Base-by-base conservation (phyloP, 129 eudicot genomes). In the Dittrichia graveolens region DNA sequence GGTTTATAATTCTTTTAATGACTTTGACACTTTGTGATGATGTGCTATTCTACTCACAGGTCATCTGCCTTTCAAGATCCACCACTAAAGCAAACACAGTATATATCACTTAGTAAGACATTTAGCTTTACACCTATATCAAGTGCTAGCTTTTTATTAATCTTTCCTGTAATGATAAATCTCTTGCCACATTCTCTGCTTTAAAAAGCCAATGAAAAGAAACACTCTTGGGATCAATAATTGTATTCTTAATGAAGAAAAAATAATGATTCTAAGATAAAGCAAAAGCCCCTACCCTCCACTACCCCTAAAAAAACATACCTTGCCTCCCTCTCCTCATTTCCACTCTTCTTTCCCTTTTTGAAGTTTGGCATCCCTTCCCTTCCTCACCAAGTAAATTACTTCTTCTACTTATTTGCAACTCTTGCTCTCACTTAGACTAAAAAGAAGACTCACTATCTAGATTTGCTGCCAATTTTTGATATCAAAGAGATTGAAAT, bases 191-290 rank as follows among this genome's bases (percentile, higher is more conserved):
- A 57, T 65, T 64, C 54, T 72, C 59, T 11, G 31, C 80, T 71
- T 66, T 78, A 5, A 79, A 66, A 74, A 74, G 79, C 72, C 14
- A 13, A 67, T 68, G 19, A 74, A 80, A 74, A 80, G 84, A 10
- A 50, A 75, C 80, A 74, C 80, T 68, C 80, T 73, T 49, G 79
- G 84, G 80, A 80, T 75, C 84, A 80, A 80, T 80, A 57, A 74
- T 80, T 60, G 79, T 53, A 45, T 50, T 41, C 83, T 77, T 79
- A 79, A 79, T 79, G 70, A 55, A 78, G 56, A 65, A 72, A 57
- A 63, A 44, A 78, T 8, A 18, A 56, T 10, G 46, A 35, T 39
- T 70, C n/a, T 65, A 72, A 38, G 62, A 47, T 41, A 80, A 74
- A 80, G 75, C 76, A 67, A 80, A 80, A 80, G 80, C 76, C 49